Evolutionary conservation across 495 filamentous ascomycete species (phyloP).

Genomic region (Neurospora hispaniola): DNA sequence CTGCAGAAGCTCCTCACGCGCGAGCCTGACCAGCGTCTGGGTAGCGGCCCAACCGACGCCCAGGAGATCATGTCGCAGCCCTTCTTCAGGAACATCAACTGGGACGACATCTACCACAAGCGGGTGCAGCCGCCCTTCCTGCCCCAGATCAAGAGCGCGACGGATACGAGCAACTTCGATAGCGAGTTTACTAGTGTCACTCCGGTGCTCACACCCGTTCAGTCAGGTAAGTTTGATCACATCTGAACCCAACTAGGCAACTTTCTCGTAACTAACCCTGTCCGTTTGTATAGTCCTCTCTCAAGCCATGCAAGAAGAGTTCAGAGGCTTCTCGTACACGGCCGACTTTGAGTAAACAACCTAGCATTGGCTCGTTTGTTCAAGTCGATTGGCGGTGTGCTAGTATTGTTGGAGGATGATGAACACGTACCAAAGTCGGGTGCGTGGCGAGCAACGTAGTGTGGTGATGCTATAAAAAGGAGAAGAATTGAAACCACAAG

Average conservation of each 20-base stretch:
- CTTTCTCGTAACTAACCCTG: conserved; percentile 3
- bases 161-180: conserved; percentile 99
- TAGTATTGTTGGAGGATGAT: background rate
- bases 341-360: conserved; percentile 38
- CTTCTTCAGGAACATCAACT: conserved; percentile 96
- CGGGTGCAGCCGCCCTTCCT: conserved; percentile 78
- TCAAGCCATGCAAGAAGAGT: conserved; percentile 99
- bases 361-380: background rate
- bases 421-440: background rate
- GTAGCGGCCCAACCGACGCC: conserved; percentile 91
- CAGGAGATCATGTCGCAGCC: conserved; percentile 99
- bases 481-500: background rate
- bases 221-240: conserved; percentile 64
- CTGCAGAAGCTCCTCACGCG: conserved; percentile 94
- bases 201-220: conserved; percentile 91
- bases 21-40: conserved; percentile 86
- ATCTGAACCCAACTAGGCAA: background rate
- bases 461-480: background rate
- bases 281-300: conserved; percentile 61
- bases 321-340: conserved; percentile 94
- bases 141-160: conserved; percentile 78
- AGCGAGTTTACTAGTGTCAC: conserved; percentile 98
- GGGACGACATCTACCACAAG: conserved; percentile 98
- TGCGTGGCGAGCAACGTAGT: background rate
- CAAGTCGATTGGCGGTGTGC: background rate